Base-by-base conservation (phyloP, 2,329 filamentous ascomycete species). In the Trichoderma atroviride region DNA sequence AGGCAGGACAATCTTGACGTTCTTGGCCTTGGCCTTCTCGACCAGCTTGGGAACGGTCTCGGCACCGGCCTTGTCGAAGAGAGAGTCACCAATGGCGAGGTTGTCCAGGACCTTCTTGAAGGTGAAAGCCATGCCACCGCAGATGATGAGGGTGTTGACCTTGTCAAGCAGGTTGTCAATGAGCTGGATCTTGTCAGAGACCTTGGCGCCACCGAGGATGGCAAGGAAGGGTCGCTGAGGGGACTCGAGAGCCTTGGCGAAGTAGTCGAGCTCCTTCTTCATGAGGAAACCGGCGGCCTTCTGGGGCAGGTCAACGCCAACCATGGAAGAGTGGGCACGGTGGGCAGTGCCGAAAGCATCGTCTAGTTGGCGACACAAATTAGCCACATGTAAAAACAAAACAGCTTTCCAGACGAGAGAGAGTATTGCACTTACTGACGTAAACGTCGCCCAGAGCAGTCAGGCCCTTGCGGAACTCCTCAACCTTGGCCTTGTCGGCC, bases 251-350 rank as follows among this genome's bases (percentile, higher is more conserved):
- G 94, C 96, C 86, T 97, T 89, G 74, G 96, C 96, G 80, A 99
- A 99, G 90, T 99, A 99, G 80, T 99, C 96, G 73, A 99, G 92
- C 84, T 99, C 96, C 88, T 98, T 99, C 92, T 99, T 99, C 87
- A 99, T 94, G 78, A 99, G 90, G 90, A 97, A 99, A 72, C 96
- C 96, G 69, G 95, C 93, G 11, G 96, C 96, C 87, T 97, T 97
- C 82, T 98, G 93, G 75, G 95, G 94, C 60, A 99, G 91, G 74
- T 97, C 90, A 73, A 97, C 88, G 78, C 96, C 96, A 77, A 99
- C 96, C 96, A 99, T 99, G 82, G 95, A 98, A 82, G 94, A 97
- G 89, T 99, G 96, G 60, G 93, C 96, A 81, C 96, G 93, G 87
- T 99, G 96, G 71, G 96, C 96, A 72, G 96, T 99, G 82, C 96